Conservation (phyloP, 108 stramenopile species). For the Conticribra weissflogii region DNA sequence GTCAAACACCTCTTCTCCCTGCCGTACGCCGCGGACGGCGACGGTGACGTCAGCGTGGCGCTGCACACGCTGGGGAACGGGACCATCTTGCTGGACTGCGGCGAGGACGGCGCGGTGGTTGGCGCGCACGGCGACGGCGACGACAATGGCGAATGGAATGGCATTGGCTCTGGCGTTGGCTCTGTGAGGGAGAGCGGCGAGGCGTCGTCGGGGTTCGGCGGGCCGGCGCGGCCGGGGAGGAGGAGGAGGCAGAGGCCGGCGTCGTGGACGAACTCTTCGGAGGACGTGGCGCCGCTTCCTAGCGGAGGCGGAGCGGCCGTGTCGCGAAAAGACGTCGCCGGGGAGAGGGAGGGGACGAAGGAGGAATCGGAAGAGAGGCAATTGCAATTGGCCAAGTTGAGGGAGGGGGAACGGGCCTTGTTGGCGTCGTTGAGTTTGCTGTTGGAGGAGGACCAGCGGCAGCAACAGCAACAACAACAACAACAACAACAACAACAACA, state of each 20-base stretch:
- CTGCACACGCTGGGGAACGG: conserved; percentile 78
- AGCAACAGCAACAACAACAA: neutral
- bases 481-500: conserved; percentile 4
- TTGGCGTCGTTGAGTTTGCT: conserved; percentile 30
- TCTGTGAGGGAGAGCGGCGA: too few species aligned
- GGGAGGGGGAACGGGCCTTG: conserved; percentile 24
- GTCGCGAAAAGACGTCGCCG: conserved; percentile 23
- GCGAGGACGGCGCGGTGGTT: conserved; percentile 15
- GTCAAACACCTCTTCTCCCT: conserved; percentile 79
- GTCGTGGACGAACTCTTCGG: too few species aligned
- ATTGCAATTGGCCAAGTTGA: conserved; percentile 2
- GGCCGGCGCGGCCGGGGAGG: too few species aligned
- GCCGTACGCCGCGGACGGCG: conserved; percentile 47
- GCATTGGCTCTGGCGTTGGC: neutral
- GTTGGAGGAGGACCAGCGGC: conserved; percentile 30
- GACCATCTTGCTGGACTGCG: conserved; percentile 70
- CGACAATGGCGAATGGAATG: neutral
- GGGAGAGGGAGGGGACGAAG: neutral
- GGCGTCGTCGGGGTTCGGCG: too few species aligned
- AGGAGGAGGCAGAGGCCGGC: too few species aligned
- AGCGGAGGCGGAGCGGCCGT: too few species aligned
- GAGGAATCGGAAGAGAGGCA: conserved; percentile 8
- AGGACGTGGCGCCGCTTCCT: too few species aligned
- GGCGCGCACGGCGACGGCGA: neutral
- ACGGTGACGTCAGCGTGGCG: conserved; percentile 61